Conservation (phyloP, 169 alveolate species). For the Cytauxzoon felis region DNA sequence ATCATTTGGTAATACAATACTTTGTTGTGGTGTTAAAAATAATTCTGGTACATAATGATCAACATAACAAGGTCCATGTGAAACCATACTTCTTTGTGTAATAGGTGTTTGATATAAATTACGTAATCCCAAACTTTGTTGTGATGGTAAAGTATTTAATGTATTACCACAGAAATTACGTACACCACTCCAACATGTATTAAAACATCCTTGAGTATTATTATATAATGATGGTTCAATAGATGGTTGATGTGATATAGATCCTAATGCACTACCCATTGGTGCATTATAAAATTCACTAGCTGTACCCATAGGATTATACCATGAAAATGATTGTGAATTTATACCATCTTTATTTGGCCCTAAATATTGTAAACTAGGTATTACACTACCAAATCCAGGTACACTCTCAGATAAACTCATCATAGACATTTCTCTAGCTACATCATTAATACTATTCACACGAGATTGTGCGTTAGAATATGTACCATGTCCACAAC, state of each 20-base stretch:
- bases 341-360: background rate
- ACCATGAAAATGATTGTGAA: background rate
- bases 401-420: too few species aligned
- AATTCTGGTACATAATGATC: constrained; percentile 10
- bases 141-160: background rate
- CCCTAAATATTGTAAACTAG: background rate
- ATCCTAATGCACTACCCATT: constrained; percentile 11
- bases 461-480: too few species aligned
- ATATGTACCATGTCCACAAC: too few species aligned
- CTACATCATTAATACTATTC: too few species aligned
- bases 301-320: constrained; percentile 14
- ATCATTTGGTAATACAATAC: constrained; percentile 1
- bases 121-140: constrained; percentile 18
- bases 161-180: background rate
- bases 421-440: too few species aligned
- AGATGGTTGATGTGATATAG: constrained; percentile 3
- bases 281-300: constrained; percentile 8
- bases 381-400: background rate
- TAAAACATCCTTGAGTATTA: constrained; percentile 4
- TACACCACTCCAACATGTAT: constrained; percentile 2
- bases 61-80: background rate
- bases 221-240: background rate
- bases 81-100: constrained; percentile 1
- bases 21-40: constrained; percentile 4
- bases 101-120: constrained; percentile 11